phyloP scores from a whole-genome alignment of 1,284 basidiomycete genomes.

The Pseudozyma hubeiensis region DNA sequence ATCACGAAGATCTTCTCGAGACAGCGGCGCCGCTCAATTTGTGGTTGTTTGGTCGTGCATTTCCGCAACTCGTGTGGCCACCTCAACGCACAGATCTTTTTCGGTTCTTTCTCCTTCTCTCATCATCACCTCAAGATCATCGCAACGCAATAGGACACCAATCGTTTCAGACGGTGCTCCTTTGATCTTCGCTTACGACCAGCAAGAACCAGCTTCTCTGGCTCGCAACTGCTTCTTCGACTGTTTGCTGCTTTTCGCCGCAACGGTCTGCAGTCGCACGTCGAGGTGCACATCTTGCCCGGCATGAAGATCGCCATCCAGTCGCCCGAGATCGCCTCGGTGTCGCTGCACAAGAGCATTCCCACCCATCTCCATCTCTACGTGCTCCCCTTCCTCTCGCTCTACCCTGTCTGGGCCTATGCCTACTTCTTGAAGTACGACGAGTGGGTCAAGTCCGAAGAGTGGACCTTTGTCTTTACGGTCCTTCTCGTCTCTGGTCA shows the following conservation, averaged over 20 bases:
- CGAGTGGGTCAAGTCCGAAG: conserved; percentile 72
- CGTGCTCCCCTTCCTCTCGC: conserved; percentile 80
- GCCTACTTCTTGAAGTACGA: conserved; percentile 91
- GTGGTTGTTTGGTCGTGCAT: no score
- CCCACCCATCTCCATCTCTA: conserved; percentile 85
- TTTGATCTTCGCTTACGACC: not conserved
- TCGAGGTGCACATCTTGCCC: conserved; percentile 17
- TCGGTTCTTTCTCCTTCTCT: not conserved
- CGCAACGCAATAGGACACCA: conserved; percentile 4
- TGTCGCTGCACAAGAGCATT: conserved; percentile 82
- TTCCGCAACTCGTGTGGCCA: not conserved
- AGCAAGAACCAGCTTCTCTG: not conserved
- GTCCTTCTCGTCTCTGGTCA: conserved; percentile 86
- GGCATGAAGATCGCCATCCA: conserved; percentile 72
- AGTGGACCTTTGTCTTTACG: conserved; percentile 86
- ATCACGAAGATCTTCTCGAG: conserved; percentile 27
- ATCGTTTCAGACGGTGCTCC: conserved; percentile 10
- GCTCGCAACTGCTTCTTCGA: conserved; percentile 8
- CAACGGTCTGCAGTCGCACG: conserved; percentile 24
- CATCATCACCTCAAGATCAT: conserved; percentile 30
- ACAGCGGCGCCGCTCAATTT: not conserved
- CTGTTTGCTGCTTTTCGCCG: conserved; percentile 2
- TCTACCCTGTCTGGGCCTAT: conserved; percentile 91
- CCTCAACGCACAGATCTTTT: not conserved
- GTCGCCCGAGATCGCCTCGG: conserved; percentile 85